Base-by-base conservation (phyloP, 2,329 filamentous ascomycete species). In the Ophiocordyceps camponoti-rufipedis region DNA sequence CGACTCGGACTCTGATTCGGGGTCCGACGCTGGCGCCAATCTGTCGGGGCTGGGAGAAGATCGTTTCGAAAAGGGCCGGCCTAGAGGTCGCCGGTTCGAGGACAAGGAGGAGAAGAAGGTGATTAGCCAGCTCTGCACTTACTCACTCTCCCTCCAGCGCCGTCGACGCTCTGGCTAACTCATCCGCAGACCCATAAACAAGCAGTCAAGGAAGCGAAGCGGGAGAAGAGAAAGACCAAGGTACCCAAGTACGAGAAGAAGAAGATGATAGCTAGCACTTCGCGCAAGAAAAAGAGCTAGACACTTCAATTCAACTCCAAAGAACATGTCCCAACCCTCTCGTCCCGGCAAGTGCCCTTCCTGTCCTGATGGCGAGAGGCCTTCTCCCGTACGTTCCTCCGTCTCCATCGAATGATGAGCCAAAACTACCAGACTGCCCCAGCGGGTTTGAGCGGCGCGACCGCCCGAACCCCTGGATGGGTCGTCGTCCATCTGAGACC, bases 191-290 rank as follows among this genome's bases (percentile, higher is more conserved):
- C 61, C 52, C 91, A 95, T 62, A 98, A 98, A 62, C 75, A 78
- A 59, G 81, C 82, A 1, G 82, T 95, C 53, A 98, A 96, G 66
- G 89, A 95, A 56, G 89, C 88, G 56, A 95, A 94, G 68, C 79
- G 86, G 33, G 88, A 95, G 62, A 87, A 93, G 68, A 71, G 91
- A 48, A 85, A 89, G 62, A 83, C 85, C 4, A 98, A 98, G 70
- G 94, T 98, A 65, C 89, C 91, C 0, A 98, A 98, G 66, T 79
- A 93, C 59, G 52, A 94, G 32, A 98, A 98, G 74, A 96, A 95
- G 70, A 85, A 82, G 59, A 64, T 94, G 47, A 75, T 94, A 28
- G 73, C 71, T 46, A 68, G 69, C 50, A 70, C 72, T 14, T 69
- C 75, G 46, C 68, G 76, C 52, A 76, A 74, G 56, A 82, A 83